Evolutionary conservation across 73 alveolate genomes (phyloP), one percentile per base, ranked within the genome.

Genomic region (Uronychia setigera): DNA sequence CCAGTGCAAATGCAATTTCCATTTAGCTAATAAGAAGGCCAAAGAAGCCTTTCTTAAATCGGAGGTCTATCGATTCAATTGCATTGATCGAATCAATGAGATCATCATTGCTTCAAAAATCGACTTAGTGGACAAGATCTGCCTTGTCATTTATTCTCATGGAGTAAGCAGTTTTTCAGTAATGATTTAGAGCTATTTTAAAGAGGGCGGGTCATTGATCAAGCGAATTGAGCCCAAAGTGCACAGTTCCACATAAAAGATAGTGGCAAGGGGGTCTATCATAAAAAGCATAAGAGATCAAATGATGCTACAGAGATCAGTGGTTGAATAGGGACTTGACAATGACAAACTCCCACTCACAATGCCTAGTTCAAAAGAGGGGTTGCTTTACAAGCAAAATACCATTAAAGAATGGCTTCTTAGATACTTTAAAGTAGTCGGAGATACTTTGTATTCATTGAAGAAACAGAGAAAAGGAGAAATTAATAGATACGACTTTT

Each of bases 81-180:
- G 34, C 78, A 27, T 82, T 1, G 89, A 82, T 46, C 30, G 79
- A 31, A 9, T 60, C 57, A 82, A 82, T 35, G 89, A 82, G 33
- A 46, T 82, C 5, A 82, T 82, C 27, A 82, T 82, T 31, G 60
- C 32, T 9, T 29, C 83, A 27, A 82, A 82, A 74, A 75, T 82
- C 5, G 89, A 82, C 34, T 58, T 82, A 26, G 74, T 82, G 5
- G 89, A 82, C 35, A 82, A 82, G 74, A 58, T 82, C 59, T 74
- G 82, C 33, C 79, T 82, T 9, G 35, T 78, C 33, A 60, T 82
- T 0, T 82, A 82, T 46, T 74, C 80, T 1, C 31, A 58, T 60
- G 83, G 80, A 33, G 67, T 46, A 46, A 19, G 67, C 67, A 46
- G 19, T 11, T 46, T 5, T 19, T 46, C 19, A 46, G n/a, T n/a